These are phyloP conservation scores for Apiotrichum gamsii DNA, from an alignment of 1,284 basidiomycete genomes.

Conservation along the genomic window DNA sequence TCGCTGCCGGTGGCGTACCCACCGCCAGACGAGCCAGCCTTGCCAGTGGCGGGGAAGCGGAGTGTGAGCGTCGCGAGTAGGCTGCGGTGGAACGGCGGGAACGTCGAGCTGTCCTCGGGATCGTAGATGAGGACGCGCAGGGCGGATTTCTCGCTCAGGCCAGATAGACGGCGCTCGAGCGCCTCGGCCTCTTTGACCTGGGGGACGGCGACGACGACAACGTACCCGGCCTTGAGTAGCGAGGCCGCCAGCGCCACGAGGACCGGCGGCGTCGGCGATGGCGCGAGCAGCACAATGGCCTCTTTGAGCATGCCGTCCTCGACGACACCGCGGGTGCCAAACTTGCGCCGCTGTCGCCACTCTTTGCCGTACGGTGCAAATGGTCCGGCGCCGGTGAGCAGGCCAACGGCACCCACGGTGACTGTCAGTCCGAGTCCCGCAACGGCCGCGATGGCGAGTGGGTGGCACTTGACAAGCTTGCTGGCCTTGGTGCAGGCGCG, in stretches of 20 bases:
- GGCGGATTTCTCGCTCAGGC: slow-evolving; percentile 36
- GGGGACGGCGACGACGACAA: slow-evolving; percentile 45
- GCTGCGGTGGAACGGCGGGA: slow-evolving; percentile 45
- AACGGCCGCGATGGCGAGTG: slow-evolving; percentile 23
- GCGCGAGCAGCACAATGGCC: slow-evolving; percentile 42
- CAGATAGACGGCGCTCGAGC: slow-evolving; percentile 37
- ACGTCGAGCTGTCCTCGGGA: slow-evolving; percentile 42
- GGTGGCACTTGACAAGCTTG: slow-evolving; percentile 15
- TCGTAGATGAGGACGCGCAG: slow-evolving; percentile 45
- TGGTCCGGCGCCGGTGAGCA: slow-evolving; percentile 11
- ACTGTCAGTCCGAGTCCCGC: slow-evolving; percentile 25
- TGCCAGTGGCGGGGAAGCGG: slow-evolving; percentile 31
- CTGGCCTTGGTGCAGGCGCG: slow-evolving; percentile 13
- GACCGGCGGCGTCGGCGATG: slow-evolving; percentile 38
- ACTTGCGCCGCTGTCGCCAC: slow-evolving; percentile 18
- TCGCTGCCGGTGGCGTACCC: slow-evolving; percentile 20
- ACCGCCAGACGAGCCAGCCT: neutral
- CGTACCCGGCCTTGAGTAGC: slow-evolving; percentile 43
- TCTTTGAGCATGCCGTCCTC: slow-evolving; percentile 46
- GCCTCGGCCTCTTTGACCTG: slow-evolving; percentile 42
- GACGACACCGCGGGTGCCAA: slow-evolving; percentile 29
- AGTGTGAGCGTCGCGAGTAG: slow-evolving; percentile 43
- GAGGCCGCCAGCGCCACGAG: slow-evolving; percentile 38
- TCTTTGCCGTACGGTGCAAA: slow-evolving; percentile 8
- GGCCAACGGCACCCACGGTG: slow-evolving; percentile 27